These are phyloP conservation scores for Solanum ahanhuiri DNA, from an alignment of 257 asterid species.

Conservation along the genomic window DNA sequence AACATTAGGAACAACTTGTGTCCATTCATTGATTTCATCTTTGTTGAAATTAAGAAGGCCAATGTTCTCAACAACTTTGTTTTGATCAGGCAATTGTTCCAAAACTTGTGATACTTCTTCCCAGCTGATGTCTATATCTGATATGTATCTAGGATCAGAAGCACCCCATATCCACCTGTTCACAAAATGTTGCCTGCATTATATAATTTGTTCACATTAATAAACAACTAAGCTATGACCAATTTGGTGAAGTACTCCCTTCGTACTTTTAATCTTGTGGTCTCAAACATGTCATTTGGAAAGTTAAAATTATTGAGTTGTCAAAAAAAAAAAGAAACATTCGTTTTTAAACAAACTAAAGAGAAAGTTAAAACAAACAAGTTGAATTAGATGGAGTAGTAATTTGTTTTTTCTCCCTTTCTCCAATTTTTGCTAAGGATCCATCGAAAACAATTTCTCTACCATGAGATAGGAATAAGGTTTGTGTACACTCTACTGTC, in stretches of 20 bases:
- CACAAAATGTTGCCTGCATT: constrained; percentile 66
- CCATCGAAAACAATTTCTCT: neutral
- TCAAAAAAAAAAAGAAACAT: no score
- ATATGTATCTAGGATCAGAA: constrained; percentile 53
- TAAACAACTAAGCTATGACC: neutral
- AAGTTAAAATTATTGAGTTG: no score
- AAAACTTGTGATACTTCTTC: constrained; percentile 18
- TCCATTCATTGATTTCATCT: constrained; percentile 49
- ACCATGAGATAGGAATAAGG: fast-evolving
- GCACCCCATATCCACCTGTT: constrained; percentile 72
- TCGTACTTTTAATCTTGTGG: no score
- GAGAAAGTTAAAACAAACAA: neutral
- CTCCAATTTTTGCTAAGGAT: neutral
- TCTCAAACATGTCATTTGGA: no score
- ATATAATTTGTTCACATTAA: constrained; percentile 7
- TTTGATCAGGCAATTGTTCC: neutral
- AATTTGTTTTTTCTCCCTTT: neutral
- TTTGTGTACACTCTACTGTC: no score
- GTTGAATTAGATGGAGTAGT: neutral
- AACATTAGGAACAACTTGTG: constrained; percentile 28
- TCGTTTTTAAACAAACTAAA: neutral
- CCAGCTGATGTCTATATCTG: constrained; percentile 43
- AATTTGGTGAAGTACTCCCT: neutral
- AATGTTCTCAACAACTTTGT: constrained; percentile 8
- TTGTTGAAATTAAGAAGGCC: constrained; percentile 70